Evolutionary conservation across 2,329 filamentous ascomycete species (phyloP), one percentile per base, ranked within the genome.

Genomic region (Onygenales sp.): DNA sequence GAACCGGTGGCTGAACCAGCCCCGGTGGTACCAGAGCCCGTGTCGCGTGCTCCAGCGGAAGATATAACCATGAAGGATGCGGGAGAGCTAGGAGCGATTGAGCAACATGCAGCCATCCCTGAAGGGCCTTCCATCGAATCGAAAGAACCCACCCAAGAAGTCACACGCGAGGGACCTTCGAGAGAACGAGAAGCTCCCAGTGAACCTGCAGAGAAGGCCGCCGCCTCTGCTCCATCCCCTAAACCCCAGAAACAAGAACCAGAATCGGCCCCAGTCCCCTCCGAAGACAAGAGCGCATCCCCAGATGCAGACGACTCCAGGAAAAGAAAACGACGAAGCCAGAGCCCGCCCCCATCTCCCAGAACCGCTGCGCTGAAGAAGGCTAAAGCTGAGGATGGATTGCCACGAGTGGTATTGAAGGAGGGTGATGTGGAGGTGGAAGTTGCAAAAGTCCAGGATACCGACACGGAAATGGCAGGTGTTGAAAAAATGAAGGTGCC

Each of bases 321-420:
- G 60, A 87, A 85, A 68, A 77, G 84, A 57, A 87, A 86, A 67
- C 80, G 83, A 60, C 77, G 83, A 60, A 87, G 83, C 43, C 74
- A 76, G 53, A 86, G 78, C 54, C 84, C 84, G 38, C 72, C 78
- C 17, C 79, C 79, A 7, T 77, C 74, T 8, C 69, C 73, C 27
- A 75, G 81, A 54, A 77, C 79, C 11, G 68, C 77, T 47, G 73
- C 76, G 44, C 73, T 71, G 50, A 86, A 86, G 64, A 81, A 78
- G 56, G 69, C 75, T 9, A 78, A 77, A 59, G 69, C 75, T 47
- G 74, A 64, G 17, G 58, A 59, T 55, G 61, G 56, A 10, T 59
- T 57, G 11, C 64, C 69, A 5, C 57, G 52, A 11, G 65, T 65
- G 13, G 50, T 64, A 8, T 48, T 66, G 42, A 61, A 67, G 21